A percentile compares a stretch with the other conserved stretches of the same genome.
These are phyloP conservation scores for Lanmaoa rubissima DNA, from an alignment of 768 basidiomycete genomes.

Conservation along the genomic window DNA sequence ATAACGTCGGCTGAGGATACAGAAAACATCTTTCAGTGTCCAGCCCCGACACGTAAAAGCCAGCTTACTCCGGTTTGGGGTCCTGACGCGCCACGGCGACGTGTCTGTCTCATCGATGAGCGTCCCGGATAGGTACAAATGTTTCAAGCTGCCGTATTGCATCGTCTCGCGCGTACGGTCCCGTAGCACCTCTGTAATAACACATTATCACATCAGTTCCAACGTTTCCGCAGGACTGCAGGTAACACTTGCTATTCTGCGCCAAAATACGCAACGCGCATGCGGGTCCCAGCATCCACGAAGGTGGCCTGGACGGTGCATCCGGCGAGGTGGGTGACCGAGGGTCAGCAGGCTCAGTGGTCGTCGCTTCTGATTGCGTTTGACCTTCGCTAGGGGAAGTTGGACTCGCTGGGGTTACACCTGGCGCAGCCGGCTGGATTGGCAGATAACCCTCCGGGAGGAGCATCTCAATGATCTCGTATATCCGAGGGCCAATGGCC, in stretches of 20 bases:
- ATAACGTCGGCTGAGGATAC: conserved; percentile 12
- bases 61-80: conserved; percentile 17
- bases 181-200: conserved; percentile 12
- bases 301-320: conserved; percentile 3
- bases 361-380: not conserved
- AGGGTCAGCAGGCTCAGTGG: not conserved
- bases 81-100: conserved; percentile 12
- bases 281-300: conserved; percentile 26
- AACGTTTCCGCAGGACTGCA: not conserved
- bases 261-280: conserved; percentile 23
- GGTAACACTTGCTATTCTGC: conserved; percentile 7
- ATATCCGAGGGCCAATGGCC: conserved; percentile 3
- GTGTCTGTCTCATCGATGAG: conserved; percentile 18
- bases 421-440: not conserved
- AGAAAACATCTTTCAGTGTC: not conserved
- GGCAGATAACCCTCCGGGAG: conserved; percentile 12
- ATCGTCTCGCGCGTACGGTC: not conserved
- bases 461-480: conserved; percentile 19
- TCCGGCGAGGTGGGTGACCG: not conserved
- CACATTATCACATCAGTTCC: not conserved
- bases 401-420: not conserved
- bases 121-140: conserved; percentile 14
- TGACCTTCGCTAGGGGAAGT: not conserved
- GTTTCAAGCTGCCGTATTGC: conserved; percentile 18
- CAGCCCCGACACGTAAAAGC: not conserved